Evolutionary conservation across 1,284 basidiomycete genomes (phyloP), one percentile per base, ranked within the genome.

Genomic region (Ceratobasidium sp.): DNA sequence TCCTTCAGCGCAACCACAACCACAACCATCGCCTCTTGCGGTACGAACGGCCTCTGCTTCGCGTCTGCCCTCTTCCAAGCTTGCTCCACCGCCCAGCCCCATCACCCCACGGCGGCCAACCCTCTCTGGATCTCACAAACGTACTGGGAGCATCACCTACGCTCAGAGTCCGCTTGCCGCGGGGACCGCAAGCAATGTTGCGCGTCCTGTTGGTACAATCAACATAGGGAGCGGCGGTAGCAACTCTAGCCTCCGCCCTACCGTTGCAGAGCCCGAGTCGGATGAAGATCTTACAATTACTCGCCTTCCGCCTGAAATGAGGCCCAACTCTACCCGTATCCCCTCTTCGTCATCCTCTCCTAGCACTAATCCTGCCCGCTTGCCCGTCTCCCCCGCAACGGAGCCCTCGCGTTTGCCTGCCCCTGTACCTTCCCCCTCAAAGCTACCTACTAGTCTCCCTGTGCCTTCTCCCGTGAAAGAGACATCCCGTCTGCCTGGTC

Each of bases 281-380:
- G 54, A 61, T 21, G 72, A 69, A 54, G 63, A 59, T 32, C 26
- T 57, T 67, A 67, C 63, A 11, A 54, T 66, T 21, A 54, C 38
- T n/a, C 26, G 63, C 26, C 30, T 57, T 38, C 63, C 63, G n/a
- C 32, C 26, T 6, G 63, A 66, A 32, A 43, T 52, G 32, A 28
- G 46, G n/a, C 46, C 62, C 13, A 11, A 38, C 21, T 26, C 41
- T 8, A 28, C 14, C 21, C 14, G 9, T 49, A 18, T 8, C 16
- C 13, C 77, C 77, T 7, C 74, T 78, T 2, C 61, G 76, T 6
- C 71, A 77, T 59, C 76, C 74, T n/a, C 77, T 64, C 61, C 77
- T 74, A 55, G 76, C 74, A 32, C 74, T 77, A 75, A 76, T 14
- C 69, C 55, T 52, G 41, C 41, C 23, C 62, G 46, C 28, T 35